Evolutionary conservation across 2,329 filamentous ascomycete genomes (phyloP).

Genomic region (Mycosphaerella sp.): DNA sequence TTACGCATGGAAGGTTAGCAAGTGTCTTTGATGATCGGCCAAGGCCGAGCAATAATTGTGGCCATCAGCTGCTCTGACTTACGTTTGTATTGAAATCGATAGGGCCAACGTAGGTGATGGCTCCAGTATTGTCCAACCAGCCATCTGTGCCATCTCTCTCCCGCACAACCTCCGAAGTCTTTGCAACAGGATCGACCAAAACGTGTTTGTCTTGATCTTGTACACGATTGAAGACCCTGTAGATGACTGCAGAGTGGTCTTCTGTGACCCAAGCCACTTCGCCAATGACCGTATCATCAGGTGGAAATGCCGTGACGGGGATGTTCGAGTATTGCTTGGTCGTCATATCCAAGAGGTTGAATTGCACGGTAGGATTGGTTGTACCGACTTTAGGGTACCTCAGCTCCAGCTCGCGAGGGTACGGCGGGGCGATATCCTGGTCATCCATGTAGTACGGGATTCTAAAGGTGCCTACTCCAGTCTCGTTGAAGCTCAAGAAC

Average conservation of each 20-base stretch:
- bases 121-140: slow-evolving; percentile 56
- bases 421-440: slow-evolving; percentile 51
- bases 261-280: slow-evolving; percentile 63
- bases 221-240: slow-evolving; percentile 62
- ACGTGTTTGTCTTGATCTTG: slow-evolving; percentile 60
- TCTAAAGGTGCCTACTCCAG: slow-evolving; percentile 59
- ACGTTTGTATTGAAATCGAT: slow-evolving; percentile 29
- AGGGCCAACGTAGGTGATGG: slow-evolving; percentile 51
- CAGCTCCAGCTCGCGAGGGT: slow-evolving; percentile 57
- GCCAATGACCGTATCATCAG: slow-evolving; percentile 58
- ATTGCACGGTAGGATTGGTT: slow-evolving; percentile 58
- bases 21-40: too few relatives aligned
- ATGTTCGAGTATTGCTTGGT: slow-evolving; percentile 43
- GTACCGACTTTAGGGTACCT: slow-evolving; percentile 64
- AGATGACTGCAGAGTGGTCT: slow-evolving; percentile 54
- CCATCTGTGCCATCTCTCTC: slow-evolving; percentile 54
- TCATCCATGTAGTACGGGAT: slow-evolving; percentile 61
- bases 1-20: too few relatives aligned
- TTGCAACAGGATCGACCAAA: slow-evolving; percentile 49
- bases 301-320: slow-evolving; percentile 51
- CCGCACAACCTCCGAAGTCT: slow-evolving; percentile 45
- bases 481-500: slow-evolving; percentile 56
- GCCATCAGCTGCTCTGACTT: too few relatives aligned
- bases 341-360: slow-evolving; percentile 53
- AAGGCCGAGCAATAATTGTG: too few relatives aligned